These are phyloP conservation scores for Debaryomyces psychrophilus DNA, from an alignment of 1,139 yeast species.

Conservation along the genomic window DNA sequence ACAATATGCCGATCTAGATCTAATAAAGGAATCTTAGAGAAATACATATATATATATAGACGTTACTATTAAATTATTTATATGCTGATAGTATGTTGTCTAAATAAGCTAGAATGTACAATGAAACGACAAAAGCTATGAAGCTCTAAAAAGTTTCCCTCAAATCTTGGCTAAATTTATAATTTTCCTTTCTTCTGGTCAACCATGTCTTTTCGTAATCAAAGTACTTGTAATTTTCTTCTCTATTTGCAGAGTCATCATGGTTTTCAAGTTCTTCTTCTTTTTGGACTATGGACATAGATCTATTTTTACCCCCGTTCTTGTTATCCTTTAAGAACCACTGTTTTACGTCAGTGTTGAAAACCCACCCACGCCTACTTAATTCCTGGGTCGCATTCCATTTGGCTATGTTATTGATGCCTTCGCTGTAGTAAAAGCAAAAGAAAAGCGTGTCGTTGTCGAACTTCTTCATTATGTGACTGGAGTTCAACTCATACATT, in stretches of 20 bases:
- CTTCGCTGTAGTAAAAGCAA: constrained; percentile 78
- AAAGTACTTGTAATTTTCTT: constrained; percentile 75
- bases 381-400: constrained; percentile 85
- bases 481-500: constrained; percentile 56
- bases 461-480: constrained; percentile 64
- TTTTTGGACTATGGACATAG: constrained; percentile 37
- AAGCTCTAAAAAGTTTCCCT: constrained; percentile 21
- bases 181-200: constrained; percentile 76
- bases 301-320: constrained; percentile 42
- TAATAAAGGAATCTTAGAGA: neutral
- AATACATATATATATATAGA: neutral
- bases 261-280: constrained; percentile 32
- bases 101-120: constrained; percentile 8
- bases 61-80: neutral
- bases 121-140: neutral
- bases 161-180: constrained; percentile 37
- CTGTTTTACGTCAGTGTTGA: constrained; percentile 72
- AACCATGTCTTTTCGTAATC: constrained; percentile 92
- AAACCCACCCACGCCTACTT: constrained; percentile 83
- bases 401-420: constrained; percentile 50
- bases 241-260: constrained; percentile 26
- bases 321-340: constrained; percentile 74
- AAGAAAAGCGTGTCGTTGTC: constrained; percentile 89
- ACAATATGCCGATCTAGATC: constrained; percentile 7
- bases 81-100: constrained; percentile 7